Conservation (phyloP, 257 asterid genomes). For the Coffea eugenioides region DNA sequence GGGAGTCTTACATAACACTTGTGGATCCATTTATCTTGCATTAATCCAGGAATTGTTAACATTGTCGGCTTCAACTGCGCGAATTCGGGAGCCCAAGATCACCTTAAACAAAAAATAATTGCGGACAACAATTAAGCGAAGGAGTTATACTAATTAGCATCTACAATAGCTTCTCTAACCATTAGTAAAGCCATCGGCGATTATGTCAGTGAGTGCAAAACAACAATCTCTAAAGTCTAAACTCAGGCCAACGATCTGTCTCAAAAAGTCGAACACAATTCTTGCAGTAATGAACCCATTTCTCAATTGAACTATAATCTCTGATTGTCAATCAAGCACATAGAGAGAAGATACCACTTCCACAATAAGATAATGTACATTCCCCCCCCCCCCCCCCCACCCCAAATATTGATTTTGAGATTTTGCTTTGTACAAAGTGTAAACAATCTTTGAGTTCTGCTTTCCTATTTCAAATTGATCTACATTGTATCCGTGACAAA, state of each 20-base stretch:
- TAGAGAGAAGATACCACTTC: not conserved
- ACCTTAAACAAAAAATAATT: not conserved
- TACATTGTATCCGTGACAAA: slow-evolving; percentile 4
- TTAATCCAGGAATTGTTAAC: not conserved
- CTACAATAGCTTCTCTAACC: not conserved
- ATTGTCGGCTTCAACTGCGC: not conserved
- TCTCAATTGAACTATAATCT: not conserved
- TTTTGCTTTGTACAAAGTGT: slow-evolving; percentile 6
- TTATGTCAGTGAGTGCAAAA: not conserved
- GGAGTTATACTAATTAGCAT: not conserved
- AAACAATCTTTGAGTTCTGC: not conserved
- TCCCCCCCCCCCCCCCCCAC: not conserved
- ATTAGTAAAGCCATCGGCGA: not conserved
- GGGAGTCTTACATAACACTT: not conserved
- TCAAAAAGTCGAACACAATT: not conserved
- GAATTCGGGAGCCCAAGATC: not conserved
- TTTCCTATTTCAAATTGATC: not conserved
- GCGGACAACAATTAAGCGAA: not conserved
- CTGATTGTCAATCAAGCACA: not conserved
- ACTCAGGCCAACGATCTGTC: not conserved
- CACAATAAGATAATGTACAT: not conserved
- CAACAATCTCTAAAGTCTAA: not conserved
- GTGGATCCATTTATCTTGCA: not conserved
- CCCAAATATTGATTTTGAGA: not conserved
- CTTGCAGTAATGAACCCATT: not conserved